A percentile compares a stretch with the other conserved stretches of the same genome.
phyloP scores from a whole-genome alignment of 371 early-diverging fungal species.

The Rhizomucor pusillus region DNA sequence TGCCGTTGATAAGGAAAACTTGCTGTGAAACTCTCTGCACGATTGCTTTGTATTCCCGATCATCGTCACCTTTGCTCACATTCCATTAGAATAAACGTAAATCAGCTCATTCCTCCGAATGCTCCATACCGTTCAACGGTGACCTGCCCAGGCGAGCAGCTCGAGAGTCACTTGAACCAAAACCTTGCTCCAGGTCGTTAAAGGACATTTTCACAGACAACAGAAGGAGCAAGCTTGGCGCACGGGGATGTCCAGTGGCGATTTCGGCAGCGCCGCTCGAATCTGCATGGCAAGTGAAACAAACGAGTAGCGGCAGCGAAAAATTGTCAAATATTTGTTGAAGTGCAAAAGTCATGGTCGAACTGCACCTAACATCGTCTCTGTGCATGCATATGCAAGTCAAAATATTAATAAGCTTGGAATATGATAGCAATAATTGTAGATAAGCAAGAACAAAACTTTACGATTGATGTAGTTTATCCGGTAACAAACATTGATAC shows the following conservation, averaged over 20 bases:
- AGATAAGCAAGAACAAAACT: too few relatives aligned
- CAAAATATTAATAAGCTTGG: too few relatives aligned
- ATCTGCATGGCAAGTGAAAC: neutral
- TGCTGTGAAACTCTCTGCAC: slow-evolving; percentile 66
- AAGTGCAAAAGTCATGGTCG: too few relatives aligned
- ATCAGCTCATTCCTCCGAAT: neutral
- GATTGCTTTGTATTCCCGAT: slow-evolving; percentile 53
- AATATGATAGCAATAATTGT: too few relatives aligned
- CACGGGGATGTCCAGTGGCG: neutral
- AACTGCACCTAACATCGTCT: too few relatives aligned
- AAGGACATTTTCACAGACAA: slow-evolving; percentile 44
- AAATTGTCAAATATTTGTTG: too few relatives aligned
- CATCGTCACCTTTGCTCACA: slow-evolving; percentile 35
- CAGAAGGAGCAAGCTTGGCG: slow-evolving; percentile 2
- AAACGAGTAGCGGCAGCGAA: neutral
- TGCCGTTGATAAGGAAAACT: slow-evolving; percentile 73
- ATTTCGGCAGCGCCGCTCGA: too few relatives aligned
- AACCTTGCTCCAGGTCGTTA: slow-evolving; percentile 57
- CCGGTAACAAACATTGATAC: too few relatives aligned
- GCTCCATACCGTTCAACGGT: slow-evolving; percentile 11
- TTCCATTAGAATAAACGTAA: slow-evolving; percentile 2
- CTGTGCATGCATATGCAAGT: too few relatives aligned
- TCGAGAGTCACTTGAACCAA: slow-evolving; percentile 22
- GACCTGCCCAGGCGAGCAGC: slow-evolving; percentile 17
- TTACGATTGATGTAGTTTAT: too few relatives aligned